These are phyloP conservation scores for Nymphaea colorata DNA, from an alignment of 164 flowering plant genomes.

Conservation along the genomic window DNA sequence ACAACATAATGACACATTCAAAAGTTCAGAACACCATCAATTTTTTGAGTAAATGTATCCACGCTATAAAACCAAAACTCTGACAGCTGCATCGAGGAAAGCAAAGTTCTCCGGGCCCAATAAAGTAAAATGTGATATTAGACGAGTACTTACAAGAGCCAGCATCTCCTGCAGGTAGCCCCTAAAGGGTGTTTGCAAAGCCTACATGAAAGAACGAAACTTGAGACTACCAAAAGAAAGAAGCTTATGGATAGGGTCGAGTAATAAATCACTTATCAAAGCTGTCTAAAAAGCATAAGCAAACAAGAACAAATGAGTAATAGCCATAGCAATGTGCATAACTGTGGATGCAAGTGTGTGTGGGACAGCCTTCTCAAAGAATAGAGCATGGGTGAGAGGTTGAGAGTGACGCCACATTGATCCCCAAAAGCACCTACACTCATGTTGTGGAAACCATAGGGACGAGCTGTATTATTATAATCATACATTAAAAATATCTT, in stretches of 20 bases:
- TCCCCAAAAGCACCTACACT: no score
- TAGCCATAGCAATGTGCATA: no score
- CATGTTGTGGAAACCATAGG: no score
- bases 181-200: constrained; percentile 92
- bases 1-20: not conserved
- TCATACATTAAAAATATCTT: no score
- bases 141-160: constrained; percentile 54
- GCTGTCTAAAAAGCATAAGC: not conserved
- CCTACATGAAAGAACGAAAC: constrained; percentile 24
- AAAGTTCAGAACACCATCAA: not conserved
- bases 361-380: no score
- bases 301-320: no score
- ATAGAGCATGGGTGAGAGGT: no score
- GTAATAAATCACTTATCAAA: not conserved
- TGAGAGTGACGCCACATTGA: no score
- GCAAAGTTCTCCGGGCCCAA: not conserved
- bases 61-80: no score
- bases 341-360: no score
- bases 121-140: not conserved
- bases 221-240: not conserved
- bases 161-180: constrained; percentile 79
- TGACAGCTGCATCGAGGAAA: no score
- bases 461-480: no score
- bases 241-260: not conserved
- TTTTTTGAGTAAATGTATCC: not conserved